phyloP scores from a whole-genome alignment of 805 yeast genomes.

The Saccharomycopsis fermentans region DNA sequence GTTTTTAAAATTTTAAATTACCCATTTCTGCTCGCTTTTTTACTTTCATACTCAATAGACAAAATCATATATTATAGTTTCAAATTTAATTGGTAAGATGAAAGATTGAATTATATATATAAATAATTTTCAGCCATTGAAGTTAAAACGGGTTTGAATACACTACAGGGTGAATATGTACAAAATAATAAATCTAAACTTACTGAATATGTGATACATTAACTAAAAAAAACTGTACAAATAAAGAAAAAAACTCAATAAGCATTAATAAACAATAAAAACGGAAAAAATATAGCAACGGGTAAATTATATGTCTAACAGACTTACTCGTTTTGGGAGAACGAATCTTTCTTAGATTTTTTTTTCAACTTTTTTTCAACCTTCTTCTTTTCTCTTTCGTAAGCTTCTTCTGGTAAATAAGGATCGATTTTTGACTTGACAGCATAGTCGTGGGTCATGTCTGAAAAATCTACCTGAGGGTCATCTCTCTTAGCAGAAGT shows the following conservation, averaged over 20 bases:
- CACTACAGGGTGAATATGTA: too few relatives aligned
- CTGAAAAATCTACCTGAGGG: conserved; percentile 11
- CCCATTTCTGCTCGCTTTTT: background rate
- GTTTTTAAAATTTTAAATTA: background rate
- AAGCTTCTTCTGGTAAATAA: conserved; percentile 9
- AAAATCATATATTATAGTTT: background rate
- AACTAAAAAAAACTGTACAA: background rate
- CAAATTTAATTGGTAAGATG: background rate
- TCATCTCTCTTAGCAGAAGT: conserved; percentile 25
- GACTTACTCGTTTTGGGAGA: background rate
- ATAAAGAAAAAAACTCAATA: background rate
- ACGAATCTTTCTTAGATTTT: background rate
- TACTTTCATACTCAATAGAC: background rate
- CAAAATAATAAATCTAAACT: background rate
- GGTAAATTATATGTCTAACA: background rate
- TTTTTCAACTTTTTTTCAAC: conserved; percentile 7
- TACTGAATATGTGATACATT: background rate
- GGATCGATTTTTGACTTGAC: conserved; percentile 13
- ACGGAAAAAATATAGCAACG: background rate
- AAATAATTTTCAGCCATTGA: too few relatives aligned
- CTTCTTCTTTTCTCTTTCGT: conserved; percentile 5
- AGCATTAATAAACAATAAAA: background rate
- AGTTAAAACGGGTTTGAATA: too few relatives aligned
- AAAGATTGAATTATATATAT: too few relatives aligned
- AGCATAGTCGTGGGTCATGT: conserved; percentile 9